Evolutionary conservation across 2,329 filamentous ascomycete species (phyloP).

Genomic region (Ophiocordyceps polyrhachis-furcata): DNA sequence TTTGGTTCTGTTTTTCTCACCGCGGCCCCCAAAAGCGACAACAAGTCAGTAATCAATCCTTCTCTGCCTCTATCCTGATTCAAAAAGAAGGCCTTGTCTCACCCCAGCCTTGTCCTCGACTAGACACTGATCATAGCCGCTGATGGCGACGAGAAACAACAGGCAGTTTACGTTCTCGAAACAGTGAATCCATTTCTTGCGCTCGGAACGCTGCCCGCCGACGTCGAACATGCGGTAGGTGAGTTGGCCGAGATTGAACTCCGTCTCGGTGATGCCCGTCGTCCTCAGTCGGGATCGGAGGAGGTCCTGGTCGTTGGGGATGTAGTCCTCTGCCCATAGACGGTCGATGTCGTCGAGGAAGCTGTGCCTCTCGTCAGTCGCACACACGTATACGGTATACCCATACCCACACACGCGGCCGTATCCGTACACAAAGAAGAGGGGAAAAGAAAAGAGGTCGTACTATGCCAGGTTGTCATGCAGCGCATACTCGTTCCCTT

Average conservation of each 20-base stretch:
- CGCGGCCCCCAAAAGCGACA: too few species aligned
- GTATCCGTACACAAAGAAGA: too few species aligned
- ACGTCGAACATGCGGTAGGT: conserved; percentile 98
- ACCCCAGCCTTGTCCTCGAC: conserved; percentile 86
- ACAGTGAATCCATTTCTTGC: conserved; percentile 99
- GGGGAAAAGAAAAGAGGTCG: too few species aligned
- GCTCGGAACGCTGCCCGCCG: conserved; percentile 83
- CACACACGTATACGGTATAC: too few species aligned
- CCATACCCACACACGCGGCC: too few species aligned
- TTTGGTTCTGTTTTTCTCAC: conserved; percentile 39
- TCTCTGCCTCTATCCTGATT: too few species aligned
- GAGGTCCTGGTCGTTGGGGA: conserved; percentile 89
- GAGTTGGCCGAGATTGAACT: conserved; percentile 84
- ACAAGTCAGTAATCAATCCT: too few species aligned
- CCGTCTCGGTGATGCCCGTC: conserved; percentile 91
- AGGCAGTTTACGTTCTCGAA: conserved; percentile 97
- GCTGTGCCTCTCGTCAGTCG: too few species aligned
- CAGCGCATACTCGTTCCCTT: conserved; percentile 90
- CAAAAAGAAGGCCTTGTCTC: too few species aligned
- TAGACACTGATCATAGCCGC: conserved; percentile 87
- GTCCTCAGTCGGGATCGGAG: conserved; percentile 94
- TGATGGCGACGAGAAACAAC: conserved; percentile 90
- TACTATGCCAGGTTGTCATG: conserved; percentile 94
- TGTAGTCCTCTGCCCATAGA: conserved; percentile 79
- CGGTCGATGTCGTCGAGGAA: conserved; percentile 93